These are phyloP conservation scores for Cucurbitaria berberidis DNA, from an alignment of 2,329 filamentous ascomycete genomes.

Conservation along the genomic window DNA sequence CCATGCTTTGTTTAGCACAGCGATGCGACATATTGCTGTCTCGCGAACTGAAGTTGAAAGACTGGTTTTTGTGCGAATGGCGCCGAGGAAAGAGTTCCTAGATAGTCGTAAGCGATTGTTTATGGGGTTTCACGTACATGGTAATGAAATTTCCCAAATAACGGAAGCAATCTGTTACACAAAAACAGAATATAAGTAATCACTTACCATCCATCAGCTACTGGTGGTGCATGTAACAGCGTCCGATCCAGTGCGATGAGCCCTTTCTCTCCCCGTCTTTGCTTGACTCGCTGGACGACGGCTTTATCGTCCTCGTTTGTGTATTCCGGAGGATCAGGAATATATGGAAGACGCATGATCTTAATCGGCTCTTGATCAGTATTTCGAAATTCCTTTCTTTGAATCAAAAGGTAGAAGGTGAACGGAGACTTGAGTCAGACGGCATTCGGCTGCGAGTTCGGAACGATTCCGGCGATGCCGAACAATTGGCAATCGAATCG, in stretches of 20 bases:
- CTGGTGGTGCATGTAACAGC: slow-evolving; percentile 61
- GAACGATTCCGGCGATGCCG: slow-evolving; percentile 14
- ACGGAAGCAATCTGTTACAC: neutral
- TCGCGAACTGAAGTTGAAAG: slow-evolving; percentile 67
- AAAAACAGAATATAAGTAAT: neutral
- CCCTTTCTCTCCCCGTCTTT: slow-evolving; percentile 57
- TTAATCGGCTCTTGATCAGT: neutral
- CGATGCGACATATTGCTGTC: slow-evolving; percentile 80
- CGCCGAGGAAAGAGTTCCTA: slow-evolving; percentile 63
- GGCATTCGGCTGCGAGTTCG: slow-evolving; percentile 4
- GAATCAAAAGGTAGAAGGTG: neutral
- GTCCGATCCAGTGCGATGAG: slow-evolving; percentile 61
- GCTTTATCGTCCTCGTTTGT: slow-evolving; percentile 55
- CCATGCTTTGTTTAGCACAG: slow-evolving; percentile 79
- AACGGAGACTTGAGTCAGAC: neutral
- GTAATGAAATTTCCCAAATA: no score
- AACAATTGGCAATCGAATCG: neutral
- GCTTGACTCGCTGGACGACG: slow-evolving; percentile 58
- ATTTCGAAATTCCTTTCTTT: neutral
- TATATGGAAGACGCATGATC: slow-evolving; percentile 62
- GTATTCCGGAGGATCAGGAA: slow-evolving; percentile 58
- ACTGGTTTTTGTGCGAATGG: slow-evolving; percentile 61
- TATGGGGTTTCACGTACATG: neutral
- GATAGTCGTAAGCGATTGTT: neutral
- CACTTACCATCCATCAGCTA: slow-evolving; percentile 61